Percentiles rank a stretch among this genome's conserved stretches.
phyloP scores from a whole-genome alignment of 306 rosid species.

The Cicer bijugum region DNA sequence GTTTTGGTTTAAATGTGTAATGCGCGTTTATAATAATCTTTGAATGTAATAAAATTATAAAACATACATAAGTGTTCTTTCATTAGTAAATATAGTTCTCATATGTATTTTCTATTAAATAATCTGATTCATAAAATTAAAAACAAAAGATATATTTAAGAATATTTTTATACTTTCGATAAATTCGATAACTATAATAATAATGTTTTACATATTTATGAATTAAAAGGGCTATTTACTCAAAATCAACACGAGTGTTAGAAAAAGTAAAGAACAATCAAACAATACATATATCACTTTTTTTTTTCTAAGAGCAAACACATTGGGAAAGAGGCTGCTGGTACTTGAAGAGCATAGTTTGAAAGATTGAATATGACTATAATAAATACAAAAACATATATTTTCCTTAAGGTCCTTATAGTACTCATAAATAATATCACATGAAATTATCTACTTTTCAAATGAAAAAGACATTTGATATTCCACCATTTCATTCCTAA shows the following conservation, averaged over 20 bases:
- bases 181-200: background rate
- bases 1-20: background rate
- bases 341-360: conserved; percentile 39
- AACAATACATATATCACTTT: conserved; percentile 25
- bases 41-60: background rate
- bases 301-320: conserved; percentile 6
- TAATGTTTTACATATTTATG: background rate
- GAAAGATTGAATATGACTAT: conserved; percentile 35
- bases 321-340: conserved; percentile 37
- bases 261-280: conserved; percentile 1
- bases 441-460: conserved; percentile 36
- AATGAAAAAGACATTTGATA: conserved; percentile 44
- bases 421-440: conserved; percentile 36
- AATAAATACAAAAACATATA: conserved; percentile 36
- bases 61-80: background rate
- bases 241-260: background rate
- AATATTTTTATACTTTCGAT: background rate
- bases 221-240: background rate
- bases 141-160: background rate
- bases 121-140: background rate
- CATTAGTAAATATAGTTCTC: background rate
- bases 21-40: background rate
- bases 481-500: conserved; percentile 40
- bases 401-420: conserved; percentile 6
- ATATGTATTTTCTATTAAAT: background rate